A percentile compares a stretch with the other conserved stretches of the same genome.
These are phyloP conservation scores for Tolypocladium ovalisporum DNA, from an alignment of 2,329 filamentous ascomycete species.

Conservation along the genomic window DNA sequence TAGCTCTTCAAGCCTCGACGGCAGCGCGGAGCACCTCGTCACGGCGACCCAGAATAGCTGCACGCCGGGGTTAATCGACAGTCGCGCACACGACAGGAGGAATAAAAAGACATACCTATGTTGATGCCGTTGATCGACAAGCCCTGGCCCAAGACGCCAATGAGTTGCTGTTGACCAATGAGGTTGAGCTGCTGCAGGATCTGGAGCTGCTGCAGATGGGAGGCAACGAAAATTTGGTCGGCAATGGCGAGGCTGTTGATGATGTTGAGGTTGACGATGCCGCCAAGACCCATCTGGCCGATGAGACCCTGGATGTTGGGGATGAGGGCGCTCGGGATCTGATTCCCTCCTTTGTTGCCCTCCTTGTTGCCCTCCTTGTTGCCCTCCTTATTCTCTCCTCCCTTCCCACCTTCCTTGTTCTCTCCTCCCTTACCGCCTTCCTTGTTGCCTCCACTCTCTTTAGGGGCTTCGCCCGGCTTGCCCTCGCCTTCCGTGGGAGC, in stretches of 20 bases:
- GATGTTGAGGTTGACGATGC: slow-evolving; percentile 13
- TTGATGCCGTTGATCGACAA: slow-evolving; percentile 9
- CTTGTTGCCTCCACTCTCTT: not conserved
- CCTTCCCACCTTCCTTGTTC: no score
- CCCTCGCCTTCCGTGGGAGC: not conserved
- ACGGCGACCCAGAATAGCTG: not conserved
- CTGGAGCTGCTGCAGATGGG: slow-evolving; percentile 15
- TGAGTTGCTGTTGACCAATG: slow-evolving; percentile 10
- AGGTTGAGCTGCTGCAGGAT: slow-evolving; percentile 13
- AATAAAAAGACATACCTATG: slow-evolving; percentile 5
- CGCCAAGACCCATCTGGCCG: slow-evolving; percentile 15
- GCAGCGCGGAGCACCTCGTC: not conserved
- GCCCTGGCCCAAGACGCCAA: slow-evolving; percentile 12
- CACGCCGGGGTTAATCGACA: not conserved
- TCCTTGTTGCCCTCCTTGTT: slow-evolving; percentile 8
- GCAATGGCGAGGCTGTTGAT: slow-evolving; percentile 16
- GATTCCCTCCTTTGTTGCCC: not conserved
- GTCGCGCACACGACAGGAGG: not conserved
- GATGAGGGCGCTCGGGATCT: slow-evolving; percentile 8
- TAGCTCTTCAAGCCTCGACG: not conserved
- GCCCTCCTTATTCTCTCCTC: slow-evolving; percentile 2
- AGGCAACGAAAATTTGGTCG: slow-evolving; percentile 13
- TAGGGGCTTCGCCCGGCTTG: not conserved
- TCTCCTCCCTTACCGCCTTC: slow-evolving; percentile 3
- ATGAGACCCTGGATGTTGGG: slow-evolving; percentile 13